Conservation (phyloP, 352 stramenopile species). For the Pilasporangium apinafurcum region DNA sequence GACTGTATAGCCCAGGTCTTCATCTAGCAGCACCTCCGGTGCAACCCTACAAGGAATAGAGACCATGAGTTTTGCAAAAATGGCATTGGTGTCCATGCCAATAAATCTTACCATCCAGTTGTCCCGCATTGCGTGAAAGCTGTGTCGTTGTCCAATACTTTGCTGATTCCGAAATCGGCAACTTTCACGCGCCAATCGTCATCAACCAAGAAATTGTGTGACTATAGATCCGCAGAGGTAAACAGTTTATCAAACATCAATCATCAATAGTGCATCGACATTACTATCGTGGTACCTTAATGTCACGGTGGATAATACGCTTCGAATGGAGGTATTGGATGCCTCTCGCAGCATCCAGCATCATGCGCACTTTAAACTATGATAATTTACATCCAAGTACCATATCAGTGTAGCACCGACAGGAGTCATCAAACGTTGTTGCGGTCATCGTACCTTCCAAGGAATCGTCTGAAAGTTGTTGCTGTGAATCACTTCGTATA, state of each 20-base stretch:
- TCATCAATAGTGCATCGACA: not conserved
- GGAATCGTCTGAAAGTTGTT: constrained; percentile 87
- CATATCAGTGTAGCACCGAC: too few relatives aligned
- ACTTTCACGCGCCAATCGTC: constrained; percentile 88
- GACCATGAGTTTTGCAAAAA: not conserved
- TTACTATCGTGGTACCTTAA: constrained; percentile 53
- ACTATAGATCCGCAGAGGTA: constrained; percentile 21
- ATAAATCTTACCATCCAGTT: constrained; percentile 64
- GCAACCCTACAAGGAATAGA: constrained; percentile 52
- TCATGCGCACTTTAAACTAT: constrained; percentile 88
- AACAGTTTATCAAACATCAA: not conserved
- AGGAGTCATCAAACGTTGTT: too few relatives aligned
- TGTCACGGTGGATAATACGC: constrained; percentile 86
- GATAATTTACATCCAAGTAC: not conserved
- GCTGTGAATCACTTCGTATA: constrained; percentile 87
- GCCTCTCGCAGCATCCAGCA: constrained; percentile 82
- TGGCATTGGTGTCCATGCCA: not conserved
- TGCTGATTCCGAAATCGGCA: constrained; percentile 87
- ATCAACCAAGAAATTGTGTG: constrained; percentile 87
- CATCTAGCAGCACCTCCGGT: constrained; percentile 81
- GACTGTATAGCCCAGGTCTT: constrained; percentile 86
- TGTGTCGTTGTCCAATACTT: constrained; percentile 79
- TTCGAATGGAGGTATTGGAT: constrained; percentile 87
- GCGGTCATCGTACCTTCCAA: constrained; percentile 84
- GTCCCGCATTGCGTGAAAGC: constrained; percentile 86